Base-by-base conservation (phyloP, 441 rosid genomes). In the Euphorbia schlechtendalii region DNA sequence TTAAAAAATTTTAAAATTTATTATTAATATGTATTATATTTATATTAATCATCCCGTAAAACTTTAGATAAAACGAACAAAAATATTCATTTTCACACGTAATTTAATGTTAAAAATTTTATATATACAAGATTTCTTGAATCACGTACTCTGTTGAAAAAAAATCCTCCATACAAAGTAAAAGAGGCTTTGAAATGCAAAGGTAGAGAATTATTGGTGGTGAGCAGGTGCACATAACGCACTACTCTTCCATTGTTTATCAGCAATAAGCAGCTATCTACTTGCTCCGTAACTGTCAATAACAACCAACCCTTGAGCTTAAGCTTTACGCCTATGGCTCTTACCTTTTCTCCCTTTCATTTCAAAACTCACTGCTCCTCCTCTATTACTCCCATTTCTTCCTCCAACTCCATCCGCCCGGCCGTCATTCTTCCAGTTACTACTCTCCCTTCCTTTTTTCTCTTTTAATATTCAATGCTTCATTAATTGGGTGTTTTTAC, bases 361-460 rank as follows among this genome's bases (percentile, higher is more conserved):
- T 64, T 74, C 69, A 84, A 66, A 24, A 73, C 73, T 28, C 70
- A 27, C 14, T 72, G 72, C 74, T 76, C 81, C 63, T 5, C 59
- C 56, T 38, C 77, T 38, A 51, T 70, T 46, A 65, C 73, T 63
- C 28, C 72, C 40, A 25, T 5, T 25, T 45, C 61, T 30, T 12
- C 84, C 51, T 59, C 78, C 45, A 40, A 8, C 45, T n/a, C 52
- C 69, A 56, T 61, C 65, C 94, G 98, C 49, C 94, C 98, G 11
- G 94, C 90, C 36, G 85, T 89, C 67, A 89, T 92, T 71, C 98
- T 92, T 69, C 97, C 98, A 46, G 98, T 91, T 68, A 74, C 25
- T 53, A 53, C 20, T 64, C 73, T 15, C 64, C 51, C 64, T 54
- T 32, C 41, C 67, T 56, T 51, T 62, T 52, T 30, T 48, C 64